Conservation (phyloP, 345 rosid genomes). For the Gynandropsis gynandra region DNA sequence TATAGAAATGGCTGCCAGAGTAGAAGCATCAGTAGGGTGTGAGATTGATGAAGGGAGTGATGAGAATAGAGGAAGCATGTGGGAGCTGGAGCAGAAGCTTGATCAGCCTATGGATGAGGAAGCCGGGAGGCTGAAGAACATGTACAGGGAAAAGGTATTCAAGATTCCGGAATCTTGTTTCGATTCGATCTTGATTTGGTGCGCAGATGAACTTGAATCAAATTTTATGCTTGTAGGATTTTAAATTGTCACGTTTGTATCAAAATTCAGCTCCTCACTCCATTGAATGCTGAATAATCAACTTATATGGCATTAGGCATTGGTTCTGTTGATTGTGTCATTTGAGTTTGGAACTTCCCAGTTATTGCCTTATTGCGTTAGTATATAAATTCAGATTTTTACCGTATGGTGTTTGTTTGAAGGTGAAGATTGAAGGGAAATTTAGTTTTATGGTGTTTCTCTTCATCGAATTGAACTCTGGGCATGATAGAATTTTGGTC, state of each 20-base stretch:
- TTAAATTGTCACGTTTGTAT: too few relatives aligned
- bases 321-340: background rate
- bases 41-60: slow-evolving; percentile 54
- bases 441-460: too few relatives aligned
- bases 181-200: background rate
- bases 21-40: slow-evolving; percentile 22
- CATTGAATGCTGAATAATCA: too few relatives aligned
- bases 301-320: background rate
- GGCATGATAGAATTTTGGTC: slow-evolving; percentile 11
- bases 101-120: slow-evolving; percentile 99
- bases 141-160: slow-evolving; percentile 77
- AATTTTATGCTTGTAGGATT: background rate
- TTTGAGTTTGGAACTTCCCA: background rate
- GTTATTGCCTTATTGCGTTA: too few relatives aligned
- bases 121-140: slow-evolving; percentile 75
- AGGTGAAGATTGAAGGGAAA: background rate
- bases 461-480: too few relatives aligned
- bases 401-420: background rate
- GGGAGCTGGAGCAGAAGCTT: slow-evolving; percentile 91
- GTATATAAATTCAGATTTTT: too few relatives aligned
- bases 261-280: too few relatives aligned
- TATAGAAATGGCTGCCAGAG: slow-evolving; percentile 40
- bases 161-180: background rate
- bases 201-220: too few relatives aligned
- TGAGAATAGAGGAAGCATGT: slow-evolving; percentile 64